Percentiles rank a stretch among this genome's conserved stretches.
These are phyloP conservation scores for Dillenia turbinata DNA, from an alignment of 164 flowering plant genomes.

Conservation along the genomic window DNA sequence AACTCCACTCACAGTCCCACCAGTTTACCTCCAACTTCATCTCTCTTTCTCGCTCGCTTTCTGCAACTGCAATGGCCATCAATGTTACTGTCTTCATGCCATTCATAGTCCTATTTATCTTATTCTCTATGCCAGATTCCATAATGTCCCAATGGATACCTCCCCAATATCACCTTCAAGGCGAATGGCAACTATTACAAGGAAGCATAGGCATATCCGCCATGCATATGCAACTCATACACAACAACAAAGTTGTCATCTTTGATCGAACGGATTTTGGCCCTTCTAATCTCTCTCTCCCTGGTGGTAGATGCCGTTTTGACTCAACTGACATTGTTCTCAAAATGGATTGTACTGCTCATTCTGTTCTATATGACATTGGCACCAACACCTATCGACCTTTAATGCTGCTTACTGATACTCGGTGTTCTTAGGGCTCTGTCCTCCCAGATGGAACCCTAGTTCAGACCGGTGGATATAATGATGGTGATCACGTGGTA, in stretches of 20 bases:
- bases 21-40: constrained; percentile 1
- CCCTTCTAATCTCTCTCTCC: constrained; percentile 43
- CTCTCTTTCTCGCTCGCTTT: not conserved
- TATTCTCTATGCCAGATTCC: not conserved
- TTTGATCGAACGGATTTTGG: constrained; percentile 70
- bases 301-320: constrained; percentile 29
- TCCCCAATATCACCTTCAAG: constrained; percentile 6
- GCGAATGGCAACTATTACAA: constrained; percentile 40
- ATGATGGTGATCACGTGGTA: constrained; percentile 46
- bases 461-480: constrained; percentile 60
- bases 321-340: constrained; percentile 30
- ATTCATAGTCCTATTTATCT: not conserved
- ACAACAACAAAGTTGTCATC: constrained; percentile 47
- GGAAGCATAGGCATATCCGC: constrained; percentile 50
- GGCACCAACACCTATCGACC: constrained; percentile 36
- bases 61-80: not conserved
- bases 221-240: constrained; percentile 72
- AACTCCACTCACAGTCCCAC: not conserved
- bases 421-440: constrained; percentile 67
- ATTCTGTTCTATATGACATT: constrained; percentile 44
- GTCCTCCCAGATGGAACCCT: constrained; percentile 45
- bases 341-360: constrained; percentile 48
- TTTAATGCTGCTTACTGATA: constrained; percentile 45
- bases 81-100: too few relatives aligned
- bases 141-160: constrained; percentile 3